These are phyloP conservation scores for Mycosphaerelloides madeirae DNA, from an alignment of 2,329 filamentous ascomycete genomes.

Conservation along the genomic window DNA sequence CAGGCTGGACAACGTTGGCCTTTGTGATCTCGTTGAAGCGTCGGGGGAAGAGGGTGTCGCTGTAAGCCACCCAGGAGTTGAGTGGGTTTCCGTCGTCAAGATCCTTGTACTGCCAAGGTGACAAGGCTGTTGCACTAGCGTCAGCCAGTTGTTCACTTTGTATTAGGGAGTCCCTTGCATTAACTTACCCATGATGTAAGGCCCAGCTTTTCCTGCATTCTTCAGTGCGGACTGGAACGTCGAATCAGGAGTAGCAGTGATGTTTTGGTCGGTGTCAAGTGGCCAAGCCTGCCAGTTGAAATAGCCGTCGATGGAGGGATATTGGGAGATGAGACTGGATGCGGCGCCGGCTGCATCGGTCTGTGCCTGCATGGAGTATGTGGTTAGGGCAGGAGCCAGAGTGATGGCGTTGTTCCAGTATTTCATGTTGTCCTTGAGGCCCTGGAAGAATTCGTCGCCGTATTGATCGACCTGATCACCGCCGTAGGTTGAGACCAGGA, in stretches of 20 bases:
- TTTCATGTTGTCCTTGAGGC: slow-evolving; percentile 32
- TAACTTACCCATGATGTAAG: slow-evolving; percentile 37
- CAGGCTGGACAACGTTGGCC: slow-evolving; percentile 30
- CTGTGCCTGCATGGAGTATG: slow-evolving; percentile 31
- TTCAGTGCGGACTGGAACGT: slow-evolving; percentile 33
- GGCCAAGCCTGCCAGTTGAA: slow-evolving; percentile 41
- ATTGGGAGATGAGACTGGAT: slow-evolving; percentile 29
- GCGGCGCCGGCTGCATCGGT: slow-evolving; percentile 21
- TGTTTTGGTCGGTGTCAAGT: slow-evolving; percentile 29
- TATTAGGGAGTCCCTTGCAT: slow-evolving; percentile 14
- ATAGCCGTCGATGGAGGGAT: slow-evolving; percentile 34
- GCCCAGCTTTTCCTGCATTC: slow-evolving; percentile 32
- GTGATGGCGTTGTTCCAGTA: slow-evolving; percentile 28
- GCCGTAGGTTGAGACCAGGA: slow-evolving; percentile 35
- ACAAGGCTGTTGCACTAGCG: slow-evolving; percentile 28
- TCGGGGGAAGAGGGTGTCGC: slow-evolving; percentile 34
- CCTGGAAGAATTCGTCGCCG: slow-evolving; percentile 35
- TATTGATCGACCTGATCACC: slow-evolving; percentile 32
- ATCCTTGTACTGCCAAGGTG: slow-evolving; percentile 39
- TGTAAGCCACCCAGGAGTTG: slow-evolving; percentile 35
- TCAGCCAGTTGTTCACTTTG: slow-evolving; percentile 23
- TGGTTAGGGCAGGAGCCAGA: slow-evolving; percentile 33
- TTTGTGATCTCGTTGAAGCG: slow-evolving; percentile 28
- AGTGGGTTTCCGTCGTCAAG: slow-evolving; percentile 33
- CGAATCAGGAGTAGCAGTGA: slow-evolving; percentile 30